Evolutionary conservation across 305 asterid species (phyloP).

Genomic region (Coffea humblotiana): DNA sequence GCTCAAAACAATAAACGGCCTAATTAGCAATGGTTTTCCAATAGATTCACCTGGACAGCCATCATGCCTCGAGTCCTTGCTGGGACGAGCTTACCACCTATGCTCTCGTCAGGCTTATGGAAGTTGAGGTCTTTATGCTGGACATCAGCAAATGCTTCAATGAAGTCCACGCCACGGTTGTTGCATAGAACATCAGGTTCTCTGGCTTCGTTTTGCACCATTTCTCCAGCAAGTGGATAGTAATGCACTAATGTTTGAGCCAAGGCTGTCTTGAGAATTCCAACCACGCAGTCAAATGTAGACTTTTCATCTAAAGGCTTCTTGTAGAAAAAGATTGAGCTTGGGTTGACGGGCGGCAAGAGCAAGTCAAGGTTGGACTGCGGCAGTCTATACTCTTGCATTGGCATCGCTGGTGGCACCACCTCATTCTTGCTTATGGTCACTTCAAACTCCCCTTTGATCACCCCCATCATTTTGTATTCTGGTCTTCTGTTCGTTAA

Average conservation of each 20-base stretch:
- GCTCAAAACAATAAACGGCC: no score
- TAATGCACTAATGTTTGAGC: slow-evolving; percentile 18
- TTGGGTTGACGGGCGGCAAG: slow-evolving; percentile 13
- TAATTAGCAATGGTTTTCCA: no score
- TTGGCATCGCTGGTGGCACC: slow-evolving; percentile 20
- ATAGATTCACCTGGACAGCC: slow-evolving; percentile 25
- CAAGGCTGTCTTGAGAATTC: slow-evolving; percentile 17
- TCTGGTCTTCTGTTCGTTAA: background rate
- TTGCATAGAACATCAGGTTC: slow-evolving; percentile 27
- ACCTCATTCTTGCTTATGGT: background rate
- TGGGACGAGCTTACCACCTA: slow-evolving; percentile 28
- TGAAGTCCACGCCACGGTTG: slow-evolving; percentile 24
- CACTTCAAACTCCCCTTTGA: background rate
- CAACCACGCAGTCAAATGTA: background rate
- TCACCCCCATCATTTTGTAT: background rate
- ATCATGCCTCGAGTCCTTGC: slow-evolving; percentile 16
- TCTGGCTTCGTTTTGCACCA: slow-evolving; percentile 1
- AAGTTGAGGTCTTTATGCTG: slow-evolving; percentile 23
- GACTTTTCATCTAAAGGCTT: slow-evolving; percentile 10
- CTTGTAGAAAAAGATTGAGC: slow-evolving; percentile 21
- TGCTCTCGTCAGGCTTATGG: slow-evolving; percentile 22
- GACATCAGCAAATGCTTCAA: slow-evolving; percentile 27
- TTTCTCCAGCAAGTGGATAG: slow-evolving; percentile 27
- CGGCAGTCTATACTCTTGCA: slow-evolving; percentile 21
- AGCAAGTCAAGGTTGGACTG: slow-evolving; percentile 33